Evolutionary conservation across 2,329 filamentous ascomycete species (phyloP).

Genomic region (Plenodomus lindquistii): DNA sequence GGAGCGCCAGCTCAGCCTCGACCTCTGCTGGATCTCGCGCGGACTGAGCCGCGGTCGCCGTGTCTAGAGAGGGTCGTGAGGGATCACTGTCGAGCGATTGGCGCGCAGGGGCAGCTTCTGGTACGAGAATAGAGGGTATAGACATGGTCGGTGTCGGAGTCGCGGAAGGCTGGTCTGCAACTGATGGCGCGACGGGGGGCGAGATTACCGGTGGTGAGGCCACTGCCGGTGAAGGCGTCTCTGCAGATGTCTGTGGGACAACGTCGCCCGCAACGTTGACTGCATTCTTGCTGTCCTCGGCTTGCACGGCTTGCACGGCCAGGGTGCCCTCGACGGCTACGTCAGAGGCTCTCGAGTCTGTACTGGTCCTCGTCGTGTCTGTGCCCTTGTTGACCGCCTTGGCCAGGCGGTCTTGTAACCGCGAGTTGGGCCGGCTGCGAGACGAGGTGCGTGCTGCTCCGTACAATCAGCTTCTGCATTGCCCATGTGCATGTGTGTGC

Average conservation of each 20-base stretch:
- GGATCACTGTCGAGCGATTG: conserved; percentile 39
- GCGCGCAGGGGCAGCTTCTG: conserved; percentile 32
- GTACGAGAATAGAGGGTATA: conserved; percentile 38
- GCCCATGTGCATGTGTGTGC: background rate
- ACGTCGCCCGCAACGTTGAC: conserved; percentile 15
- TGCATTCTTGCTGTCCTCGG: conserved; percentile 16
- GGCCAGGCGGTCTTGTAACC: conserved; percentile 85
- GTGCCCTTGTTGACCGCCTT: conserved; percentile 80
- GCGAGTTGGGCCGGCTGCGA: conserved; percentile 71
- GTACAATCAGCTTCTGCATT: conserved; percentile 22
- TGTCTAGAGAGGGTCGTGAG: conserved; percentile 37
- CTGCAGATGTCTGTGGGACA: conserved; percentile 31
- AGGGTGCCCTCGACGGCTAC: conserved; percentile 23
- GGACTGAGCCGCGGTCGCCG: conserved; percentile 41
- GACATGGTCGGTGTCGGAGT: conserved; percentile 33
- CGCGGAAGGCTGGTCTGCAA: conserved; percentile 44
- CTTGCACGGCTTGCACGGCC: conserved; percentile 5
- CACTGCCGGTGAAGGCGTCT: conserved; percentile 16
- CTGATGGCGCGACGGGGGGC: conserved; percentile 16
- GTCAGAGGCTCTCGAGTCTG: conserved; percentile 47
- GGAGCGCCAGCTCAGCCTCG: conserved; percentile 51
- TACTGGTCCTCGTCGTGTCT: conserved; percentile 52
- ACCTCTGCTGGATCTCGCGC: conserved; percentile 36
- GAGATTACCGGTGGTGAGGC: conserved; percentile 12
- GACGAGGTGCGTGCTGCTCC: conserved; percentile 67